Base-by-base conservation (phyloP, 352 stramenopile species). In the Elongisporangium undulatum region DNA sequence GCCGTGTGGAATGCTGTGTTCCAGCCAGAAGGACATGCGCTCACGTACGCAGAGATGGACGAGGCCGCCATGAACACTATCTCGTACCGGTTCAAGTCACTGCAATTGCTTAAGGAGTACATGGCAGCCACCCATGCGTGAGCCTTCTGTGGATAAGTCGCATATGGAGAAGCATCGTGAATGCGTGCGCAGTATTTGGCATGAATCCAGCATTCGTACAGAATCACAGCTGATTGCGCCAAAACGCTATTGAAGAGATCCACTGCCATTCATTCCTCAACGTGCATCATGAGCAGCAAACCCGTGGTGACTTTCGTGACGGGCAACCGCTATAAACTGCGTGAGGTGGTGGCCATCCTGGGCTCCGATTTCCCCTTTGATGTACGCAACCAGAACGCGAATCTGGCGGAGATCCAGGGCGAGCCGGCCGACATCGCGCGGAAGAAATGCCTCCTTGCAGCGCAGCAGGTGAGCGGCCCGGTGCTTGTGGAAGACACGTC, bases 331-430 rank as follows among this genome's bases (percentile, higher is more conserved):
- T 95, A 95, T 66, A 96, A 95, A 64, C 77, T 95, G 19, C 69
- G 71, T 45, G 85, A 94, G 69, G 84, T 94, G 49, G 62, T 85
- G 55, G 81, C 85, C 54, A 95, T 95, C 78, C 73, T 96, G 15
- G 86, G 85, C 23, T 56, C 68, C 7, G 77, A 92, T 68, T 92
- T 98, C 49, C 87, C 89, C 6, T 98, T 98, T 50, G 78, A 95
- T 60, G 66, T 99, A 65, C 80, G 82, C 24, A 98, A 97, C 68
- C 75, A 93, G 59, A 89, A 95, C 26, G 65, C 99, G 53, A 95
- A 99, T 68, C 77, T 99, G n/a, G 96, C 97, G 6, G 97, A 99
- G 75, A 83, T 99, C 49, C 97, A 99, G 82, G 97, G 97, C 48
- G 94, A 98, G 66, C 95, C 96, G 8, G 72, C 85, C 38, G 90